These are phyloP conservation scores for Singerocomus inundabilis DNA, from an alignment of 1,284 basidiomycete species.

Conservation along the genomic window DNA sequence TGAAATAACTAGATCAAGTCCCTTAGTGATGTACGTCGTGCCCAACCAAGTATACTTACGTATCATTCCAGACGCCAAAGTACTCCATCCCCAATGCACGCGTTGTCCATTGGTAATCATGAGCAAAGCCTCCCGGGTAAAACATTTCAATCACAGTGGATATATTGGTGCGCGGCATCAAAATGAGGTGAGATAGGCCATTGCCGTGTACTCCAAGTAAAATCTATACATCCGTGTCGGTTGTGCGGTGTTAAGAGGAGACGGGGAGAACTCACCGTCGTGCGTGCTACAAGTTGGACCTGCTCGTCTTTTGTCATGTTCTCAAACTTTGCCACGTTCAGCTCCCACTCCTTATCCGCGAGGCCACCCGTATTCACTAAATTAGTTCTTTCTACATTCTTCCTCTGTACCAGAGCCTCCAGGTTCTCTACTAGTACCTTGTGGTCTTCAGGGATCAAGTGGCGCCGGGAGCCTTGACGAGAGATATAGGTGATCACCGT, in stretches of 20 bases:
- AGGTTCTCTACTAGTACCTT: constrained; percentile 55
- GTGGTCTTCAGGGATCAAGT: constrained; percentile 61
- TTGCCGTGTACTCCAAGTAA: constrained; percentile 81
- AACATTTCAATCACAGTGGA: constrained; percentile 82
- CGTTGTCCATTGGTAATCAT: constrained; percentile 79
- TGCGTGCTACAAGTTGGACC: constrained; percentile 56
- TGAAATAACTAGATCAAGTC: constrained; percentile 38
- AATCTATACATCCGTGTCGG: constrained; percentile 43
- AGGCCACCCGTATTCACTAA: constrained; percentile 9
- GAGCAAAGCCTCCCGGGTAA: constrained; percentile 73
- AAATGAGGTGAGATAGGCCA: constrained; percentile 73
- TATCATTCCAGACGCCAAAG: constrained; percentile 76
- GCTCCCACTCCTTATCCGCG: constrained; percentile 48
- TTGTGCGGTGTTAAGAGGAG: too few species aligned
- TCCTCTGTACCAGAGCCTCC: constrained; percentile 49
- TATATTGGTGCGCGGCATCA: constrained; percentile 68
- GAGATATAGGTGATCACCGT: constrained; percentile 76
- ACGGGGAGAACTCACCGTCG: constrained; percentile 49
- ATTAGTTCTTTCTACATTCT: constrained; percentile 29
- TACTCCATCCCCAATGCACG: constrained; percentile 72
- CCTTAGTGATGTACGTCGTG: not conserved
- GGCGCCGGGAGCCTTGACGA: constrained; percentile 58
- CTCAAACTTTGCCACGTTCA: constrained; percentile 66
- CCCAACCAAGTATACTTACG: constrained; percentile 41
- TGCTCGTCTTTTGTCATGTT: constrained; percentile 71